Evolutionary conservation across 2,329 filamentous ascomycete species (phyloP).

Genomic region (Trichoderma arundinaceum): DNA sequence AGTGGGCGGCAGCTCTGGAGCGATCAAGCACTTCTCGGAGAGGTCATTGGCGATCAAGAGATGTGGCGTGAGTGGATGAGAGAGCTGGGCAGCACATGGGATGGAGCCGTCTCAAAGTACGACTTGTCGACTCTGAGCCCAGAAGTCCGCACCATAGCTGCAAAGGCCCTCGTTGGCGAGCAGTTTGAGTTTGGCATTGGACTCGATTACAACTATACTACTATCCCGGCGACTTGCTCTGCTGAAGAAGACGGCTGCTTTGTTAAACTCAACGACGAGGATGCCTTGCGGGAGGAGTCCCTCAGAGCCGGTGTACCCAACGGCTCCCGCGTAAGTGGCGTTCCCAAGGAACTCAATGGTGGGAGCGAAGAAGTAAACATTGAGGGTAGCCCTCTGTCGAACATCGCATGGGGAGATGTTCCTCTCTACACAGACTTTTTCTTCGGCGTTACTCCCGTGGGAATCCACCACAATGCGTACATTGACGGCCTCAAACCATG

Average conservation of each 20-base stretch:
- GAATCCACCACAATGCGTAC: constrained; percentile 27
- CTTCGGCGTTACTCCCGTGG: constrained; percentile 9
- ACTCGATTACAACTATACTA: constrained; percentile 48
- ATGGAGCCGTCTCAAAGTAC: constrained; percentile 38
- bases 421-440: constrained; percentile 18
- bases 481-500: constrained; percentile 12
- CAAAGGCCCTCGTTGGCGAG: constrained; percentile 39
- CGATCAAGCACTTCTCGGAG: constrained; percentile 47
- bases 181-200: constrained; percentile 49
- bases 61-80: constrained; percentile 41
- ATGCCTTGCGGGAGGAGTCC: constrained; percentile 38
- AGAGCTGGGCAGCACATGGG: constrained; percentile 38
- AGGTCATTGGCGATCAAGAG: constrained; percentile 49
- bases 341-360: background rate
- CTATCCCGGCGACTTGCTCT: constrained; percentile 40
- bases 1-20: constrained; percentile 46
- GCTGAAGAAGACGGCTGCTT: constrained; percentile 47
- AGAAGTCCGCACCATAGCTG: constrained; percentile 39
- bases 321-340: background rate
- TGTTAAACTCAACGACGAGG: constrained; percentile 39
- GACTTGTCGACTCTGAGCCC: constrained; percentile 29
- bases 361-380: background rate
- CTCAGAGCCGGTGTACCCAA: constrained; percentile 33
- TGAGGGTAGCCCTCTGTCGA: background rate
- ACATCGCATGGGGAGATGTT: constrained; percentile 9